Evolutionary conservation across 2,329 filamentous ascomycete genomes (phyloP).

Genomic region (Aspergillus uvarum): DNA sequence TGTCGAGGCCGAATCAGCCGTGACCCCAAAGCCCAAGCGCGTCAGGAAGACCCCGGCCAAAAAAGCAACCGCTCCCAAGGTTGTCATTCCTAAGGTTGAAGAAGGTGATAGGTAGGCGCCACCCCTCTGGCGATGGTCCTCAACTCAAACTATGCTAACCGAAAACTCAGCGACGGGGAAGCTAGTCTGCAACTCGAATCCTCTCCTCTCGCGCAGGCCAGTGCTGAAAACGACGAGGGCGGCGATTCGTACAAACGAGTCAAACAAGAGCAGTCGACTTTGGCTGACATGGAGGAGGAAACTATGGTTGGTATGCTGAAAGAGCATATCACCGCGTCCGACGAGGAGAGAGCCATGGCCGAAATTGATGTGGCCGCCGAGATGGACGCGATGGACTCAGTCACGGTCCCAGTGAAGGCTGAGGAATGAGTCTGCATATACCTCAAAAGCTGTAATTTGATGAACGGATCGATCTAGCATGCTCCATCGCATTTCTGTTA

Average conservation of each 20-base stretch:
- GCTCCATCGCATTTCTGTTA: background rate
- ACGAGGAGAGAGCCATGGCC: conserved; percentile 10
- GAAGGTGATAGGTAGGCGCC: background rate
- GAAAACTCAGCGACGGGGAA: background rate
- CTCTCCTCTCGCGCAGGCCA: background rate
- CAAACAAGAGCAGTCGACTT: background rate
- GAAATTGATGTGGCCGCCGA: conserved; percentile 15
- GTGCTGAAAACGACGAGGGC: background rate
- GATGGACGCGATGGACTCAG: conserved; percentile 11
- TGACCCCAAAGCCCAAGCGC: background rate
- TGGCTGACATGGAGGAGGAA: background rate
- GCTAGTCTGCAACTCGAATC: background rate
- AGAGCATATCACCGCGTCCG: background rate
- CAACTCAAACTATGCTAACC: background rate
- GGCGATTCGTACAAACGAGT: background rate
- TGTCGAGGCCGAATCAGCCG: background rate
- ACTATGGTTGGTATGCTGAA: background rate
- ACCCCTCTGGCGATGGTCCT: background rate
- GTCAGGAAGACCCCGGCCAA: background rate
- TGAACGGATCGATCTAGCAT: background rate
- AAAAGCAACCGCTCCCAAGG: background rate
- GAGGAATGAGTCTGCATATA: background rate
- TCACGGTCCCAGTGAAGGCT: background rate
- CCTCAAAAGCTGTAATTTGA: background rate
- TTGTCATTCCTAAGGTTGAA: background rate